Conservation (phyloP, 495 filamentous ascomycete species). For the Polyplosphaeria fusca region DNA sequence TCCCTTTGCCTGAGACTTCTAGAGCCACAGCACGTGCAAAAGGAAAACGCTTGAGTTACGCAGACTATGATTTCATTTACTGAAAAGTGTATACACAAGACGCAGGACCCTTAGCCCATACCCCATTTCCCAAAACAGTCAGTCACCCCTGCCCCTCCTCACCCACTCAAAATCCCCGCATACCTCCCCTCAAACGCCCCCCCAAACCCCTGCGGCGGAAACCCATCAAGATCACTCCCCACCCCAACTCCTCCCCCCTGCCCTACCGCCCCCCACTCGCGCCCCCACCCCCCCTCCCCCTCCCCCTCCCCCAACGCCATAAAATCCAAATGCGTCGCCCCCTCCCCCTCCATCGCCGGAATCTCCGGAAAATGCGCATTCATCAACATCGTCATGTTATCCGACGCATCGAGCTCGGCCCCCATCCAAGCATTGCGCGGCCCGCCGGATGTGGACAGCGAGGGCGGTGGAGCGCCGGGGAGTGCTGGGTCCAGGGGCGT, state of each 20-base stretch:
- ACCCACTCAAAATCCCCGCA: conserved; percentile 9
- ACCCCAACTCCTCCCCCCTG: conserved; percentile 9
- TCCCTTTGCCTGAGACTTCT: too few species aligned
- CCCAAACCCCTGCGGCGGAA: conserved; percentile 26
- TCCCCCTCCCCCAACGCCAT: conserved; percentile 19
- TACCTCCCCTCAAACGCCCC: conserved; percentile 3
- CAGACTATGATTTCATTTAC: too few species aligned
- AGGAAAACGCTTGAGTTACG: too few species aligned
- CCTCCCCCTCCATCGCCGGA: conserved; percentile 2
- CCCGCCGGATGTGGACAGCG: conserved; percentile 3
- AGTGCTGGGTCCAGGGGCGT: background rate
- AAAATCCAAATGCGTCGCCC: conserved; percentile 30
- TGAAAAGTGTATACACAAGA: too few species aligned
- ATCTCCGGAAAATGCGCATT: conserved; percentile 34
- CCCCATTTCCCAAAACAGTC: too few species aligned
- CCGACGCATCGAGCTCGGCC: conserved; percentile 23
- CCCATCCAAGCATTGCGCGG: conserved; percentile 33
- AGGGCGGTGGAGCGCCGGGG: background rate
- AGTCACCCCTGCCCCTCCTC: too few species aligned
- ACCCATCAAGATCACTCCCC: conserved; percentile 36
- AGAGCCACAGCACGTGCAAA: too few species aligned
- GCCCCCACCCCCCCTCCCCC: conserved; percentile 13
- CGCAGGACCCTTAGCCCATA: too few species aligned
- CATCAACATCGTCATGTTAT: conserved; percentile 23
- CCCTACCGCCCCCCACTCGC: conserved; percentile 20